Conservation (phyloP, 2,329 filamentous ascomycete genomes). For the Hymenoscyphus salicellus region DNA sequence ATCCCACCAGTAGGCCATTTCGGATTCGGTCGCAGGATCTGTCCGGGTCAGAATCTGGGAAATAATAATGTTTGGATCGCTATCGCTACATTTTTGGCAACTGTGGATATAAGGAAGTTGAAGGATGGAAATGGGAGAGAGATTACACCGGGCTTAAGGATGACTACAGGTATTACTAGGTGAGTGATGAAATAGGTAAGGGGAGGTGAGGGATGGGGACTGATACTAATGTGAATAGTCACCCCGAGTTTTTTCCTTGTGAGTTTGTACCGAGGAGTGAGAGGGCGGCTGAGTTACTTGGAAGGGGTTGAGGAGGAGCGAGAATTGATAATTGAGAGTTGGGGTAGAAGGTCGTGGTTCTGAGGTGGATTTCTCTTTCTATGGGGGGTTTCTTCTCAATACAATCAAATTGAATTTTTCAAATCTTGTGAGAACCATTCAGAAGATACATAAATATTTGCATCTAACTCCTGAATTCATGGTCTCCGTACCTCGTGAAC, state of each 20-base stretch:
- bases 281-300: neutral
- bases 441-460: too few species aligned
- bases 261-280: neutral
- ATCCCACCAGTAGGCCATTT: neutral
- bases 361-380: too few species aligned
- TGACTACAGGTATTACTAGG: neutral
- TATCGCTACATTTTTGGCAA: neutral
- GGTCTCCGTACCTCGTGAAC: too few species aligned
- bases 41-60: neutral
- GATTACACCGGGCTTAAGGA: neutral
- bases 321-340: neutral
- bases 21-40: slow-evolving; percentile 1
- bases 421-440: too few species aligned
- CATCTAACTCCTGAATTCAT: too few species aligned
- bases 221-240: neutral
- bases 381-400: too few species aligned
- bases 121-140: neutral
- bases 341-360: neutral
- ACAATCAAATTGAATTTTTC: too few species aligned
- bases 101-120: neutral
- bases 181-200: neutral
- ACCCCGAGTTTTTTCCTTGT: neutral
- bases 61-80: neutral
- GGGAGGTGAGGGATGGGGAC: neutral
- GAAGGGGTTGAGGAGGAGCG: neutral